phyloP scores from a whole-genome alignment of 352 stramenopile species.

The Aphanomyces euteiches region DNA sequence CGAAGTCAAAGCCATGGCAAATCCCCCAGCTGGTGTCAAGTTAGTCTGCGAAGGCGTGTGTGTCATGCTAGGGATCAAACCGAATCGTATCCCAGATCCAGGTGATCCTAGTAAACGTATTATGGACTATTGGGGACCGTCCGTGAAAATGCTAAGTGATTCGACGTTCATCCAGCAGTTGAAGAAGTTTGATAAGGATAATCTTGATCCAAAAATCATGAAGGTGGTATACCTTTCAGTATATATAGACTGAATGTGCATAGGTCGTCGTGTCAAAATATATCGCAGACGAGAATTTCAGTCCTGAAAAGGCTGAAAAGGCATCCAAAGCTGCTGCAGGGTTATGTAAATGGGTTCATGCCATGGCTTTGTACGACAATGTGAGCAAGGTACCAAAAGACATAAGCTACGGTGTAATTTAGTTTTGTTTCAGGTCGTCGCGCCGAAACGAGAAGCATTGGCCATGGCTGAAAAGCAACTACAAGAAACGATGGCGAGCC shows the following conservation, averaged over 20 bases:
- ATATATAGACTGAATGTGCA: conserved; percentile 41
- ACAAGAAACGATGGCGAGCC: conserved; percentile 83
- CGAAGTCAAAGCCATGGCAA: conserved; percentile 91
- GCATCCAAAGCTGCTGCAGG: conserved; percentile 90
- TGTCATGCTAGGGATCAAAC: conserved; percentile 93
- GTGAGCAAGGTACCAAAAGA: conserved; percentile 66
- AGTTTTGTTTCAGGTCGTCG: conserved; percentile 52
- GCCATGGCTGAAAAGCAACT: conserved; percentile 77
- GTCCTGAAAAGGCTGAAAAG: conserved; percentile 88
- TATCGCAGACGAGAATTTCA: conserved; percentile 90
- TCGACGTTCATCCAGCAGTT: conserved; percentile 88
- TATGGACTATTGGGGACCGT: conserved; percentile 94
- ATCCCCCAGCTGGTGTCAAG: conserved; percentile 90
- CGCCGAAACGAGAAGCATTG: conserved; percentile 88
- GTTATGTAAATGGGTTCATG: conserved; percentile 91
- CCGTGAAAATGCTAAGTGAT: conserved; percentile 91
- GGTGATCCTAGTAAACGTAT: conserved; percentile 89
- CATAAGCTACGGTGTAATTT: not conserved
- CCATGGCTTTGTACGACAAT: conserved; percentile 92
- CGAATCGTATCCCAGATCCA: conserved; percentile 87
- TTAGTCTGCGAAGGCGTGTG: conserved; percentile 92
- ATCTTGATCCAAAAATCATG: conserved; percentile 84
- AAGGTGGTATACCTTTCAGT: conserved; percentile 39
- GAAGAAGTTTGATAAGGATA: conserved; percentile 90
- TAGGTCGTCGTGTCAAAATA: conserved; percentile 85